Evolutionary conservation across 495 filamentous ascomycete species (phyloP), one percentile per base, ranked within the genome.

Genomic region (Xylaria castorea): DNA sequence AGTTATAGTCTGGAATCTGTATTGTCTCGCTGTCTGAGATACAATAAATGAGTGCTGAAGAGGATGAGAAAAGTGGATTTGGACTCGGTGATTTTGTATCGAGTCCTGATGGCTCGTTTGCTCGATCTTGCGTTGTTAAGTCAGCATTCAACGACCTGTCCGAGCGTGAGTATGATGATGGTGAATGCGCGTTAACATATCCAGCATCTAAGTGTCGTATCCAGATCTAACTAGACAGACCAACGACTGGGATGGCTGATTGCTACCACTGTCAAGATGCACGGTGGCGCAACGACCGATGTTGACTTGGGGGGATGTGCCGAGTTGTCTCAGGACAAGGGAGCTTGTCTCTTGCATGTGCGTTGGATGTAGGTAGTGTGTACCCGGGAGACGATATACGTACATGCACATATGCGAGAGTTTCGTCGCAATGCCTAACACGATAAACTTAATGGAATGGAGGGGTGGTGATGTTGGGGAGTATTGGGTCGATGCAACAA

Each of bases 261-360:
- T 36, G 27, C 32, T 38, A 61, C 16, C 18, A 61, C 57, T 61
- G 57, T 61, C 57, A 38, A 36, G 34, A 61, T 18, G 18, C 30
- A 34, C 34, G 57, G 58, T 38, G 64, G 64, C 48, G 64, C 64
- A 67, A 67, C 42, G 27, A n/a, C 64, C 46, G 20, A 53, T 36
- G 64, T 7, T 40, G 20, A 32, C 44, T 36, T 55, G 51, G 51
- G 9, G 25, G 40, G 64, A 67, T 67, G 46, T 67, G 64, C 64
- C 64, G 64, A 20, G 7, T 67, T 22, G 64, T 40, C 8, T 53
- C 20, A 53, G 32, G 64, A 67, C 40, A 65, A 67, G 46, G n/a
- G 66, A 58, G 51, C 66, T 44, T 58, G 66, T 42, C 30, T 55
- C 66, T 50, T 58, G 66, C 50, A 68, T 40, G n/a, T 55, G 51